Conservation (phyloP, 768 basidiomycete species). For the Boletus barrowsii region DNA sequence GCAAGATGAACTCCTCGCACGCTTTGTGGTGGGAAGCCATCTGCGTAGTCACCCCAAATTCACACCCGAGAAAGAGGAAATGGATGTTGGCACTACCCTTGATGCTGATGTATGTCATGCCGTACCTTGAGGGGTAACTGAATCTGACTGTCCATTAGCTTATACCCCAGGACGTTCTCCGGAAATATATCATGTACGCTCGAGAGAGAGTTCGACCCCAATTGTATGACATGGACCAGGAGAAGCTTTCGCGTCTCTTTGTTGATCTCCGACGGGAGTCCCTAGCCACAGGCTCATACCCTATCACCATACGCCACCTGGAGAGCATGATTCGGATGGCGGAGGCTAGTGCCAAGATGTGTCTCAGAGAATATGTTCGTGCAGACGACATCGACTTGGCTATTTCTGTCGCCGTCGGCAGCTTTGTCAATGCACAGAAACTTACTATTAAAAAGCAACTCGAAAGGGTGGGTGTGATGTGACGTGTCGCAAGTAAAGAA, state of each 20-base stretch:
- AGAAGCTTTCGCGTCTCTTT: conserved; percentile 92
- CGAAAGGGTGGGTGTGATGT: conserved; percentile 60
- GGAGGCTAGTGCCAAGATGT: conserved; percentile 98
- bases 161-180: conserved; percentile 93
- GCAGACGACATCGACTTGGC: conserved; percentile 96
- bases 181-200: conserved; percentile 99
- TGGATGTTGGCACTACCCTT: conserved; percentile 83
- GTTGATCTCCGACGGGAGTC: conserved; percentile 95
- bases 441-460: conserved; percentile 98
- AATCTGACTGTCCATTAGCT: conserved; percentile 49
- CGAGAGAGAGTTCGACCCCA: conserved; percentile 91
- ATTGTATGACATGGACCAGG: conserved; percentile 91
- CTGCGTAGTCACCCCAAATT: conserved; percentile 93
- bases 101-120: conserved; percentile 81
- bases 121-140: background rate
- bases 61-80: conserved; percentile 82
- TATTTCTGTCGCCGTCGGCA: conserved; percentile 91
- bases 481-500: background rate
- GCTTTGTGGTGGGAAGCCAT: conserved; percentile 98
- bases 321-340: conserved; percentile 99
- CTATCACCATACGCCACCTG: conserved; percentile 95
- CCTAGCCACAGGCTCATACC: conserved; percentile 95
- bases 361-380: conserved; percentile 92
- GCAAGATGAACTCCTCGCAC: conserved; percentile 91
- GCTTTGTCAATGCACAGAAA: conserved; percentile 96